Base-by-base conservation (phyloP, 495 filamentous ascomycete species). In the Physcia stellaris region DNA sequence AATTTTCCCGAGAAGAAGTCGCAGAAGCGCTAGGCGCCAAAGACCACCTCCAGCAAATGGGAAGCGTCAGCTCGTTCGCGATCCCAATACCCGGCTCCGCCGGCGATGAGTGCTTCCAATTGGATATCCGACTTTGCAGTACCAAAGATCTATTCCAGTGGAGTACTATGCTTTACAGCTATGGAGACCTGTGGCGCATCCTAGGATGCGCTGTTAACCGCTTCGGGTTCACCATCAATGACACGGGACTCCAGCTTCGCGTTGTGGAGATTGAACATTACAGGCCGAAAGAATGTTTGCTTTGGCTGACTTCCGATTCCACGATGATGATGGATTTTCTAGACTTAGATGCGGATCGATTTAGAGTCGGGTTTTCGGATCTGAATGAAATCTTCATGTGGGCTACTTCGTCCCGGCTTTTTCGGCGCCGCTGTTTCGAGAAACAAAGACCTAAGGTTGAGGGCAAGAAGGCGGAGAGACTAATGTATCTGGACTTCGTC, bases 131-230 rank as follows among this genome's bases (percentile, higher is more conserved):
- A 7, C 48, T 63, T 41, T 46, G 42, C 2, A n/a, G n/a, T n/a
- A 44, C 53, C 1, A 39, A 57, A 0, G 51, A 59, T 11, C 46
- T 57, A 2, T 56, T 75, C 5, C 56, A 61, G 9, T 82, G 80
- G 79, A 55, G 58, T 35, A 49, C 65, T 19, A 75, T 79, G 50
- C 67, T 69, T 42, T 52, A 69, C 9, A 67, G 68, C 0, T 74
- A 83, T 32, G 70, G 76, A 19, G 80, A 80, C 40, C 44, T 82
- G 0, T 73, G 69, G 68, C 73, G 73, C 23, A 61, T 85, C 0
- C 43, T 83, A 0, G 76, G 78, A 0, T 54, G 61, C 21, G 70
- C 58, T 12, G 67, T 77, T 18, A 61, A 70, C 3, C 64, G 63
- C 0, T 69, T 69, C 26, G 76, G 76, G 9, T 58, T 83, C 22